Evolutionary conservation across 2,329 filamentous ascomycete genomes (phyloP).

Genomic region (Penicillium frequentans): DNA sequence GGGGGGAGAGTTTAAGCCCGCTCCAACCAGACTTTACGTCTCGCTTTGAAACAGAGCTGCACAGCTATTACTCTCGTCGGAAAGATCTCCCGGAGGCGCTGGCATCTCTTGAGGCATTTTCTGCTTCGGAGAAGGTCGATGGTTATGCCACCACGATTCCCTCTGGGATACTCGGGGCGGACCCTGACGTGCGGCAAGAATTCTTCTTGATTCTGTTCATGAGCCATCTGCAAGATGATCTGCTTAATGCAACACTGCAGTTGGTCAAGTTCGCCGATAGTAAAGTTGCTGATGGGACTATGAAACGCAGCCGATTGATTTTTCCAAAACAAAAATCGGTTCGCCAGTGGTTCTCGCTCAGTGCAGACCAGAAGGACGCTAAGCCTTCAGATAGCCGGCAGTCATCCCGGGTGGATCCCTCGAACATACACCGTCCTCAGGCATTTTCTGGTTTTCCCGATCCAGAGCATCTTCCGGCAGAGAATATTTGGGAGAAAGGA

Average conservation of each 20-base stretch:
- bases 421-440: constrained; percentile 57
- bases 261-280: constrained; percentile 66
- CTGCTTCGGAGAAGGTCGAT: constrained; percentile 30
- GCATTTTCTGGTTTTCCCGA: constrained; percentile 50
- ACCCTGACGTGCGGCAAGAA: constrained; percentile 50
- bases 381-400: constrained; percentile 9
- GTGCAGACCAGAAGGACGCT: constrained; percentile 6
- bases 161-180: constrained; percentile 5
- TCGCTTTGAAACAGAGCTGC: constrained; percentile 52
- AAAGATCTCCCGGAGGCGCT: constrained; percentile 51
- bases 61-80: constrained; percentile 54
- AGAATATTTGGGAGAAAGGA: constrained; percentile 59
- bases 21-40: constrained; percentile 58
- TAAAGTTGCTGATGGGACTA: constrained; percentile 62
- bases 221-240: constrained; percentile 62
- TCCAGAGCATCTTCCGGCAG: constrained; percentile 69
- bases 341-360: constrained; percentile 56
- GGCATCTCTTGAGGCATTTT: constrained; percentile 32
- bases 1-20: constrained; percentile 51
- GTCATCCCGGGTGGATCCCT: constrained; percentile 17
- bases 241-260: constrained; percentile 59
- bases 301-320: constrained; percentile 61
- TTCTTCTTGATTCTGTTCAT: constrained; percentile 64
- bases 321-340: constrained; percentile 61
- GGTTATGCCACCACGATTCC: constrained; percentile 2